Percentiles rank a stretch among this genome's conserved stretches.
Conservation (phyloP, 208 protist genomes). For the Vickermania spadyakhi region DNA sequence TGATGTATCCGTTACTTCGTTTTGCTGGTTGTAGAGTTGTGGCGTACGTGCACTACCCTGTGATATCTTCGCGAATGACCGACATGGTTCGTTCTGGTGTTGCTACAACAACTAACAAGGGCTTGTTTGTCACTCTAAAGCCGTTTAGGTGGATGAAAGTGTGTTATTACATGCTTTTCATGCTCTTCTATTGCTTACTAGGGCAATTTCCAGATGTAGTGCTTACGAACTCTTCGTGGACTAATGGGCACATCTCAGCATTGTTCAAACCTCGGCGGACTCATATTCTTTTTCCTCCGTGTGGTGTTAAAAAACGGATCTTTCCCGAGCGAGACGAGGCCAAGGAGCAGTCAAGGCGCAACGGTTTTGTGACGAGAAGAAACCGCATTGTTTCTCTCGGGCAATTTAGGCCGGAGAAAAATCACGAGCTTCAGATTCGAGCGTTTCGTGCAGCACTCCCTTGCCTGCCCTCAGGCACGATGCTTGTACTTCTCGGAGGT, state of each 20-base stretch:
- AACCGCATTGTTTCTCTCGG: slow-evolving; percentile 90
- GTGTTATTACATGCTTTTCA: slow-evolving; percentile 86
- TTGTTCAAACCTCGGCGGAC: slow-evolving; percentile 63
- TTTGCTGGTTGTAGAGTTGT: slow-evolving; percentile 67
- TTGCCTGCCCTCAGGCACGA: slow-evolving; percentile 24
- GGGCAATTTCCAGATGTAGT: slow-evolving; percentile 69
- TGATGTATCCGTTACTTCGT: slow-evolving; percentile 90
- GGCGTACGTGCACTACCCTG: slow-evolving; percentile 98
- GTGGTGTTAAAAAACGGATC: slow-evolving; percentile 21
- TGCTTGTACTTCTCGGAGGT: slow-evolving; percentile 85
- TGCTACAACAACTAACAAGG: slow-evolving; percentile 74
- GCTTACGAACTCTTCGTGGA: slow-evolving; percentile 97
- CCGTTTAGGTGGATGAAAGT: slow-evolving; percentile 61
- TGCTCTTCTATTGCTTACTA: slow-evolving; percentile 80
- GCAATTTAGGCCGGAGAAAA: slow-evolving; percentile 98
- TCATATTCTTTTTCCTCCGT: slow-evolving; percentile 90
- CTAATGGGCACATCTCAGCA: slow-evolving; percentile 79
- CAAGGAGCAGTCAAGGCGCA: not conserved
- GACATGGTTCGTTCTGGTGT: slow-evolving; percentile 31
- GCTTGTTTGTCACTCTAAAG: slow-evolving; percentile 20
- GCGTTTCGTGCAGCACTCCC: slow-evolving; percentile 60
- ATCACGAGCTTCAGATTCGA: slow-evolving; percentile 92
- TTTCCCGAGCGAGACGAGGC: not conserved
- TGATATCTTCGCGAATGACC: slow-evolving; percentile 88
- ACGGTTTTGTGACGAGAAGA: slow-evolving; percentile 12